Percentiles rank a stretch among this genome's conserved stretches.
phyloP scores from a whole-genome alignment of 169 alveolate genomes.

The Fabrea salina region DNA sequence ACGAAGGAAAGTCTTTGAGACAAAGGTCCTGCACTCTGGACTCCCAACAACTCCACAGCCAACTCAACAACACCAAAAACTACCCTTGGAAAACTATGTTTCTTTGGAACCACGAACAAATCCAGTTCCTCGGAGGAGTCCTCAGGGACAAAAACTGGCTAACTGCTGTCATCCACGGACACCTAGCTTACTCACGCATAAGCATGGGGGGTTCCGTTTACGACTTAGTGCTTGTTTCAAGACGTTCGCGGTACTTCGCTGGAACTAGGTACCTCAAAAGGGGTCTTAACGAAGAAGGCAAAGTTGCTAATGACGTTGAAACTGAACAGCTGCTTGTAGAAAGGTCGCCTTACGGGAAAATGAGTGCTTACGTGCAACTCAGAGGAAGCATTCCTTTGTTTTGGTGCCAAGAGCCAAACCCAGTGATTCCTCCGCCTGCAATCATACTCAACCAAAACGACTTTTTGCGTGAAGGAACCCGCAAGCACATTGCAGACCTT shows the following conservation, averaged over 20 bases:
- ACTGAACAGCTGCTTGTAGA: conserved; percentile 75
- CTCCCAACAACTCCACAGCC: neutral
- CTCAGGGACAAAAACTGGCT: conserved; percentile 31
- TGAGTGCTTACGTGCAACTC: conserved; percentile 72
- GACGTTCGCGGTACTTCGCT: conserved; percentile 80
- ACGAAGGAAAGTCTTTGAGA: conserved; percentile 20
- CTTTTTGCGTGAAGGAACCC: conserved; percentile 58
- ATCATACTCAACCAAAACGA: conserved; percentile 31
- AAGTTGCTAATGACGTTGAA: conserved; percentile 83
- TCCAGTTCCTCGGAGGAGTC: neutral
- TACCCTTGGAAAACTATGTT: conserved; percentile 57
- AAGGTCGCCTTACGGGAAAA: conserved; percentile 36
- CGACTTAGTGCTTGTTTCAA: conserved; percentile 51
- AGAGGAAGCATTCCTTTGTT: conserved; percentile 84
- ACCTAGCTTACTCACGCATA: conserved; percentile 29
- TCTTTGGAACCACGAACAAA: conserved; percentile 48
- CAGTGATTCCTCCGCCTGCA: conserved; percentile 69
- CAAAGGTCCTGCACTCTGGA: neutral
- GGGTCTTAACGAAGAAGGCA: conserved; percentile 82
- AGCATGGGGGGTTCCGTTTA: conserved; percentile 18
- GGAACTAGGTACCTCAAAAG: conserved; percentile 85
- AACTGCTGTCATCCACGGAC: conserved; percentile 37
- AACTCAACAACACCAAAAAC: conserved; percentile 25
- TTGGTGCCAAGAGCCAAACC: conserved; percentile 82
- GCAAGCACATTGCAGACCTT: conserved; percentile 69